A percentile compares a stretch with the other conserved stretches of the same genome.
These are phyloP conservation scores for Cladobotryum mycophilum DNA, from an alignment of 2,329 filamentous ascomycete genomes.

Conservation along the genomic window DNA sequence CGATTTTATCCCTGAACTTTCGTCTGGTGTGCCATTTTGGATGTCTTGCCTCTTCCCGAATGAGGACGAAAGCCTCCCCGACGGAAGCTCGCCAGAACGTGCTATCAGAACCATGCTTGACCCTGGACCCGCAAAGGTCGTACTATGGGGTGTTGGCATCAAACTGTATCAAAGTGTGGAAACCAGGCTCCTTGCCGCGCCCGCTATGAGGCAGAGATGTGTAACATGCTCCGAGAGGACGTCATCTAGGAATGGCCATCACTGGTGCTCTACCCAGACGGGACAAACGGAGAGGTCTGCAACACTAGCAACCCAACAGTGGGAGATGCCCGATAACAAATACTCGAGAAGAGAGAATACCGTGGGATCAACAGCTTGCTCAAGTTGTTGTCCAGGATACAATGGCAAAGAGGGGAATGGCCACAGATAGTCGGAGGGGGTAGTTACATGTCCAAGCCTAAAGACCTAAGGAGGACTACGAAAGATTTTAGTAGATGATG, in stretches of 20 bases:
- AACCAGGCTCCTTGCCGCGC: conserved; percentile 50
- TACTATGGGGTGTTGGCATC: conserved; percentile 59
- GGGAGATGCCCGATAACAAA: conserved; percentile 40
- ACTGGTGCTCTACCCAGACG: conserved; percentile 62
- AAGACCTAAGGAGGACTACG: conserved; percentile 28
- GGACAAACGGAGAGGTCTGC: conserved; percentile 62
- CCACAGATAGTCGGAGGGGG: conserved; percentile 44
- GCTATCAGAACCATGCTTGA: conserved; percentile 34
- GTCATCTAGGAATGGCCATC: conserved; percentile 38
- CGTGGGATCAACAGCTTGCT: conserved; percentile 43
- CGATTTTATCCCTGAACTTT: conserved; percentile 22
- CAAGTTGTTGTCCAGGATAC: conserved; percentile 34
- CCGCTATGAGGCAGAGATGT: conserved; percentile 46
- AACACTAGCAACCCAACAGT: conserved; percentile 56
- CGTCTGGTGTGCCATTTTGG: conserved; percentile 45
- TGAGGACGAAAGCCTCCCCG: conserved; percentile 46
- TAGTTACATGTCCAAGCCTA: conserved; percentile 44
- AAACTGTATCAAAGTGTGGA: conserved; percentile 64
- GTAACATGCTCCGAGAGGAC: conserved; percentile 28
- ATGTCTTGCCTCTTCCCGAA: conserved; percentile 57
- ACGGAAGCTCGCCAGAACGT: conserved; percentile 40
- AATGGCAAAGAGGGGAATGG: conserved; percentile 34
- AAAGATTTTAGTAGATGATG: conserved; percentile 10
- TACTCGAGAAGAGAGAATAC: conserved; percentile 21
- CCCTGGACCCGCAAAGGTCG: conserved; percentile 13